These are phyloP conservation scores for Blastomyces percursus DNA, from an alignment of 2,329 filamentous ascomycete genomes.

Conservation along the genomic window DNA sequence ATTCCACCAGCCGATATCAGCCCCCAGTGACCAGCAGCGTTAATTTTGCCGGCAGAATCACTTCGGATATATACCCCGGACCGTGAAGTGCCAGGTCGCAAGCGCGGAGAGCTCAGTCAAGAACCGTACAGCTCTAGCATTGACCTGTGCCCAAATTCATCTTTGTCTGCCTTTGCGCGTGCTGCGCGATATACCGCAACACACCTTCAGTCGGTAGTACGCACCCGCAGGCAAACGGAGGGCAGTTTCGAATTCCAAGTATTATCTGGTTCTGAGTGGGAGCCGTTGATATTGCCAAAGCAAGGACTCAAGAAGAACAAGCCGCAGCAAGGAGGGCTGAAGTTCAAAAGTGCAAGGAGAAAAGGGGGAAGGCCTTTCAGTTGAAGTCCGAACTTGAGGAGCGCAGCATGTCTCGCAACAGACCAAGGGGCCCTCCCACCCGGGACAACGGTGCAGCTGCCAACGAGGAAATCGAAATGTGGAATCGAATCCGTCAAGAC, in stretches of 20 bases:
- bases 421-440: slow-evolving; percentile 29
- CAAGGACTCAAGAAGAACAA: background rate
- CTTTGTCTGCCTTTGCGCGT: background rate
- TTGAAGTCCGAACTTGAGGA: background rate
- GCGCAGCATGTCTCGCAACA: slow-evolving; percentile 32
- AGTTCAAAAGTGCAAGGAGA: background rate
- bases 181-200: background rate
- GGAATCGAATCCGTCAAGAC: slow-evolving; percentile 35
- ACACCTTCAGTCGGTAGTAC: background rate
- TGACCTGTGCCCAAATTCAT: background rate
- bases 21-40: background rate
- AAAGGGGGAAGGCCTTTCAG: background rate
- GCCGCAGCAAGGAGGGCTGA: background rate
- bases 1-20: background rate
- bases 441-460: slow-evolving; percentile 35
- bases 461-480: slow-evolving; percentile 37
- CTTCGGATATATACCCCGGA: background rate
- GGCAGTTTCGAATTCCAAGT: background rate
- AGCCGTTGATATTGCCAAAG: slow-evolving; percentile 17
- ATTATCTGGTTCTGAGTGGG: slow-evolving; percentile 17
- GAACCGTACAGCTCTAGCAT: background rate
- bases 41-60: background rate
- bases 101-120: background rate
- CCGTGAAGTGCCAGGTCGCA: background rate
- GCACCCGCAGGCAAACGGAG: slow-evolving; percentile 5